Evolutionary conservation across 1,284 basidiomycete genomes (phyloP), one percentile per base, ranked within the genome.

Genomic region (Austropuccinia psidii): DNA sequence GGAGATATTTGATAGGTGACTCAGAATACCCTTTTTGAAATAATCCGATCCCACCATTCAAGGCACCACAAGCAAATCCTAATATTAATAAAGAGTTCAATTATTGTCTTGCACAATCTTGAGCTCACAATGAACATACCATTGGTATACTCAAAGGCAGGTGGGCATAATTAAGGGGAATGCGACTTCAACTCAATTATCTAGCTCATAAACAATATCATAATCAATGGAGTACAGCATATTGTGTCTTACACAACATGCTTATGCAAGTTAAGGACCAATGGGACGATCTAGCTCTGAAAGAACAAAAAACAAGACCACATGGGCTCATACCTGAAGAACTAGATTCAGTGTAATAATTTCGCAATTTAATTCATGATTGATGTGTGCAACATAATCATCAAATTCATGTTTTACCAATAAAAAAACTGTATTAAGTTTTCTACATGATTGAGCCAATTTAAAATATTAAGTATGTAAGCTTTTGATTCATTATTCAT

Each of bases 231-330:
- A 19, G 41, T 7, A 29, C 27, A 29, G 19, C 7, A 1, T 62
- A 43, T 27, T n/a, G n/a, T n/a, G n/a, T n/a, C n/a, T n/a, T n/a
- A n/a, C 65, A 67, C 37, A 67, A 67, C 24, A 54, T 67, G 65
- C 50, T 67, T 15, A 35, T 45, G 2, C 41, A 33, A 19, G 21
- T 65, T 31, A 45, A 45, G 2, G 35, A 65, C 24, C 8, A 39
- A 13, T 65, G 62, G 39, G 62, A 65, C 31, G 33, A 65, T 19
- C n/a, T n/a, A n/a, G n/a, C n/a, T n/a, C n/a, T n/a, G n/a, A n/a
- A n/a, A n/a, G n/a, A n/a, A n/a, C n/a, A n/a, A n/a, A n/a, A n/a
- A n/a, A n/a, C n/a, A n/a, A n/a, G n/a, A n/a, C n/a, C n/a, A n/a
- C n/a, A n/a, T n/a, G n/a, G n/a, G n/a, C n/a, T n/a, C n/a, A n/a